Percentiles rank a stretch among this genome's conserved stretches.
phyloP scores from a whole-genome alignment of 2,329 filamentous ascomycete species.

The Trichoderma atroviride region DNA sequence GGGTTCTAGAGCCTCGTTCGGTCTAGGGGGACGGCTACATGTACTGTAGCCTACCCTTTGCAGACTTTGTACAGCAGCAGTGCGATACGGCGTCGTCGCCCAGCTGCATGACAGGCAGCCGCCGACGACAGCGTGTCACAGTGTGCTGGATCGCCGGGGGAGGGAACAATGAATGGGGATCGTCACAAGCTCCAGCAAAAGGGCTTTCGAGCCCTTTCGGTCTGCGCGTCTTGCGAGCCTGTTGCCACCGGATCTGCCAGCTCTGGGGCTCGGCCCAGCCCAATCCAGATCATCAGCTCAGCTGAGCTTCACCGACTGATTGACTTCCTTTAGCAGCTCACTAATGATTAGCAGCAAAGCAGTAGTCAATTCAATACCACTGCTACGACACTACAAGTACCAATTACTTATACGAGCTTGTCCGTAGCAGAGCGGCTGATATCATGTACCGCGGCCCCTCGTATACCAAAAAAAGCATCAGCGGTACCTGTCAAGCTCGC shows the following conservation, averaged over 20 bases:
- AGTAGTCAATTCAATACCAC: not conserved
- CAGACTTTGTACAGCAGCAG: not conserved
- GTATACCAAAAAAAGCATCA: not conserved
- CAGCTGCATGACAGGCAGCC: not conserved
- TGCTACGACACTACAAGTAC: too few species aligned
- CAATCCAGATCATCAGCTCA: not conserved
- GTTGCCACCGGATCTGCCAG: not conserved
- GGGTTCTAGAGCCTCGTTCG: slow-evolving; percentile 9
- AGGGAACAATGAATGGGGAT: not conserved
- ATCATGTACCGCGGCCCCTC: not conserved
- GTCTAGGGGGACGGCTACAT: not conserved
- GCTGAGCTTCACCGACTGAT: not conserved
- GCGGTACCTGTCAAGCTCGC: not conserved
- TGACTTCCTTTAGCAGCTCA: not conserved
- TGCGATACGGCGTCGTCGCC: not conserved
- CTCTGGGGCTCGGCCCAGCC: not conserved
- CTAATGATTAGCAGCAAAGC: not conserved
- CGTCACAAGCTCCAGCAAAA: not conserved
- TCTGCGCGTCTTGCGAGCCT: not conserved
- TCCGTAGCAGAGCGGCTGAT: not conserved
- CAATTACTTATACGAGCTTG: not conserved
- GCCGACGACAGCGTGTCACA: not conserved
- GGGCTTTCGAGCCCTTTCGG: not conserved
- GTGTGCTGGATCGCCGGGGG: not conserved
- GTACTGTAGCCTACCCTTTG: too few species aligned